phyloP scores from a whole-genome alignment of 2,329 filamentous ascomycete genomes.

The Cordyceps militaris region DNA sequence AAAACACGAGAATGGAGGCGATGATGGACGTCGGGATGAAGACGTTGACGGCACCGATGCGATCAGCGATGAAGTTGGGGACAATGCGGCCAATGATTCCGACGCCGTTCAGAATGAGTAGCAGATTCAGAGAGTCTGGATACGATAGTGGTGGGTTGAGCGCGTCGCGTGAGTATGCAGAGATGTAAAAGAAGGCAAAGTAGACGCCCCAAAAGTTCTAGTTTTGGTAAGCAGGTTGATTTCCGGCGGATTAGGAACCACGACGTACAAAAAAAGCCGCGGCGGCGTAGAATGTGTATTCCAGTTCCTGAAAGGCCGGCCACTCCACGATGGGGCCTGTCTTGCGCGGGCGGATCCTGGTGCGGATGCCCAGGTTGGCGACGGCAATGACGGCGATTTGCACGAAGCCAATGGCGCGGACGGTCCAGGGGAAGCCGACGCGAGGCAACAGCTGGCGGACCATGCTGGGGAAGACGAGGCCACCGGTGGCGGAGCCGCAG shows the following conservation, averaged over 20 bases:
- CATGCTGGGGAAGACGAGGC: conserved; percentile 46
- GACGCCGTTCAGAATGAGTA: conserved; percentile 59
- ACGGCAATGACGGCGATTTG: conserved; percentile 36
- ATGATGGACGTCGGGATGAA: conserved; percentile 42
- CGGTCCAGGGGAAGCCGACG: conserved; percentile 43
- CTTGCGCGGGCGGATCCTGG: conserved; percentile 35
- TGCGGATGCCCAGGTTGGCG: conserved; percentile 32
- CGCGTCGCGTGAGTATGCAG: conserved; percentile 39
- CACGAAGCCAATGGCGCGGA: conserved; percentile 54
- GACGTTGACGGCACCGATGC: conserved; percentile 52
- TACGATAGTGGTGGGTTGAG: conserved; percentile 35
- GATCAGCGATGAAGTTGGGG: conserved; percentile 53
- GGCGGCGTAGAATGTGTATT: conserved; percentile 30
- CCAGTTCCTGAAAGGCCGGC: conserved; percentile 36
- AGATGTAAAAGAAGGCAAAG: conserved; percentile 53
- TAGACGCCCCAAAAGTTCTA: conserved; percentile 48
- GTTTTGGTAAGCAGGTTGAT: not conserved
- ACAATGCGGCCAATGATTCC: conserved; percentile 51
- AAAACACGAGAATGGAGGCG: conserved; percentile 39
- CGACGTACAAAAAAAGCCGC: conserved; percentile 24
- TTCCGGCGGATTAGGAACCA: not conserved
- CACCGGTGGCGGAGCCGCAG: conserved; percentile 52
- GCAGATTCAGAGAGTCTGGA: conserved; percentile 48
- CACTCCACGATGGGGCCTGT: conserved; percentile 36
- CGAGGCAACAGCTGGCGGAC: conserved; percentile 22